phyloP scores from a whole-genome alignment of 2,329 filamentous ascomycete species.

The Trichocomaceae sp. region DNA sequence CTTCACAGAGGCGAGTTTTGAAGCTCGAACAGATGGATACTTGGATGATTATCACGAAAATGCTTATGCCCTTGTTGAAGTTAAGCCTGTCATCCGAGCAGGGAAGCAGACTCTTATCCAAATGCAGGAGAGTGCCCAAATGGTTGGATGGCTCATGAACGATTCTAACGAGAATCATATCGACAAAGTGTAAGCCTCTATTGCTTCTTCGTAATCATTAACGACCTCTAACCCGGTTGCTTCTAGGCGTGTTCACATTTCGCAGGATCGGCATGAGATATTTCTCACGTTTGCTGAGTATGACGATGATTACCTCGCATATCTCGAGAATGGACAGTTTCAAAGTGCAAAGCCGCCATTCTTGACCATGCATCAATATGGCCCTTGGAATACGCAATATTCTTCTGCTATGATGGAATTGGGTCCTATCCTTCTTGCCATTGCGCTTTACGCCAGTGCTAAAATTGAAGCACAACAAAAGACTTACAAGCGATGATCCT shows the following conservation, averaged over 20 bases:
- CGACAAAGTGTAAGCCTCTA: too few species aligned
- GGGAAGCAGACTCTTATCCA: constrained; percentile 6
- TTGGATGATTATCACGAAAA: neutral
- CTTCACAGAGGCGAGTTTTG: neutral
- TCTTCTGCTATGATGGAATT: constrained; percentile 5
- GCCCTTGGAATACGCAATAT: constrained; percentile 13
- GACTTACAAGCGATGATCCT: too few species aligned
- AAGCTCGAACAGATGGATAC: neutral
- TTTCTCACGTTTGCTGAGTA: neutral
- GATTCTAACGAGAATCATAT: neutral
- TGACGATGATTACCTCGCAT: constrained; percentile 4
- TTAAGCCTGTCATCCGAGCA: constrained; percentile 11
- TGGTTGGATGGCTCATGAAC: constrained; percentile 15
- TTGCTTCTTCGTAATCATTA: too few species aligned
- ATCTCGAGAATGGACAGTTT: neutral
- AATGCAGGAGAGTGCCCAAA: constrained; percentile 18
- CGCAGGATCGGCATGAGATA: neutral
- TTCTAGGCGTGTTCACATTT: neutral
- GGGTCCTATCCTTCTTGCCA: constrained; percentile 13
- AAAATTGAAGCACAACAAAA: too few species aligned
- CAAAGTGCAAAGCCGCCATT: neutral
- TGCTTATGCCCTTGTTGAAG: constrained; percentile 13
- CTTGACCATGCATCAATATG: constrained; percentile 14
- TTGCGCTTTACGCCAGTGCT: neutral
- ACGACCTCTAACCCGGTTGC: too few species aligned